A percentile compares a stretch with the other conserved stretches of the same genome.
Evolutionary conservation across 805 yeast species (phyloP).

Genomic region (Candida ortonii): DNA sequence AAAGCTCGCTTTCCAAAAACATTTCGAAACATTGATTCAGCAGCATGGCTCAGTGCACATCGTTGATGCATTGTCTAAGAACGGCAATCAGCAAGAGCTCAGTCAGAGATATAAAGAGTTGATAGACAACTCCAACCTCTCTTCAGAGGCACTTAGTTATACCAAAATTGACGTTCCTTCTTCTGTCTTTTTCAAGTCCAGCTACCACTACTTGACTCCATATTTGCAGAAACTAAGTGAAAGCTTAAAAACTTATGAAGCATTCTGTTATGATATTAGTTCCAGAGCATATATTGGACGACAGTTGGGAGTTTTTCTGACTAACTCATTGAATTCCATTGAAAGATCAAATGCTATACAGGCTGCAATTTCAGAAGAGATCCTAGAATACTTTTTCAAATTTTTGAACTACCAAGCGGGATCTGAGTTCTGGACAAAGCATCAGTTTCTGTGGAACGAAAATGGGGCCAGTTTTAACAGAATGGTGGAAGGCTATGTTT

Average conservation of each 20-base stretch:
- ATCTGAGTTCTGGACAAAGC: slow-evolving; percentile 35
- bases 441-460: slow-evolving; percentile 47
- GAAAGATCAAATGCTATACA: slow-evolving; percentile 49
- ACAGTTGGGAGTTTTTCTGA: slow-evolving; percentile 50
- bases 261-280: slow-evolving; percentile 40
- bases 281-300: slow-evolving; percentile 39
- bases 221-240: slow-evolving; percentile 23
- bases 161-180: slow-evolving; percentile 38
- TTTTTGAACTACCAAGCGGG: slow-evolving; percentile 36
- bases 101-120: slow-evolving; percentile 37
- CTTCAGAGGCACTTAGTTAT: slow-evolving; percentile 23
- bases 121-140: slow-evolving; percentile 14
- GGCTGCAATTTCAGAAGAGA: slow-evolving; percentile 46
- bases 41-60: slow-evolving; percentile 51
- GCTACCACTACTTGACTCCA: slow-evolving; percentile 21
- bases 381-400: slow-evolving; percentile 44
- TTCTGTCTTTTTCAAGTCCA: slow-evolving; percentile 35
- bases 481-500: slow-evolving; percentile 38
- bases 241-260: slow-evolving; percentile 43
- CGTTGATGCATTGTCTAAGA: slow-evolving; percentile 45
- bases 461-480: slow-evolving; percentile 41
- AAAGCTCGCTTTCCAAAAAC: slow-evolving; percentile 48
- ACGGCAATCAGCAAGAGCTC: slow-evolving; percentile 44
- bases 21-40: slow-evolving; percentile 44
- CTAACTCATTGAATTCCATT: slow-evolving; percentile 49